Conservation (phyloP, 208 protist species). For the Leishmania braziliensis region DNA sequence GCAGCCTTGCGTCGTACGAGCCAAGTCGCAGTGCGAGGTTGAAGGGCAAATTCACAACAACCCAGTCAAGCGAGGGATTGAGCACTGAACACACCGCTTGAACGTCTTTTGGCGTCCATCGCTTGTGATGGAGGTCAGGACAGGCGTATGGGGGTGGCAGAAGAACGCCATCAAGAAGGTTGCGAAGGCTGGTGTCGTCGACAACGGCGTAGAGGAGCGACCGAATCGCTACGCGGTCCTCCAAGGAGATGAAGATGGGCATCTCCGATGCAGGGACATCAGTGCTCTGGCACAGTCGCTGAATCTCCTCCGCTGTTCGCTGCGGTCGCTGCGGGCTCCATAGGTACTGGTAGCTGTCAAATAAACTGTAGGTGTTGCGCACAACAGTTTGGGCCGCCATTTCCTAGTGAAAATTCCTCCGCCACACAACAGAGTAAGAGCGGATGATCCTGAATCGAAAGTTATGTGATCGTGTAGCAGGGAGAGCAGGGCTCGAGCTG, state of each 20-base stretch:
- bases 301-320: slow-evolving; percentile 33
- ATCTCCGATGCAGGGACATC: background rate
- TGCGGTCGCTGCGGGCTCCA: slow-evolving; percentile 54
- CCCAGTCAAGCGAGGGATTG: slow-evolving; percentile 43
- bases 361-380: slow-evolving; percentile 33
- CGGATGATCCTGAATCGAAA: background rate
- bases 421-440: background rate
- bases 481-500: background rate
- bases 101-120: slow-evolving; percentile 50
- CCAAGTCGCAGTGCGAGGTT: slow-evolving; percentile 60
- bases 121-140: slow-evolving; percentile 31
- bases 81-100: slow-evolving; percentile 42
- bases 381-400: background rate
- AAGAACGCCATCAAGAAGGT: slow-evolving; percentile 69
- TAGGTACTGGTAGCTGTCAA: slow-evolving; percentile 57
- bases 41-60: slow-evolving; percentile 70
- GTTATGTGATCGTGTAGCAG: background rate
- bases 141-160: slow-evolving; percentile 68
- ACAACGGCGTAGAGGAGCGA: slow-evolving; percentile 68
- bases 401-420: background rate
- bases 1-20: slow-evolving; percentile 73
- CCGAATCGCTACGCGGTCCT: slow-evolving; percentile 65
- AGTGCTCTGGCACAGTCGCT: slow-evolving; percentile 9
- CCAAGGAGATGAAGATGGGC: slow-evolving; percentile 39
- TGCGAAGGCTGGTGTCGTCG: slow-evolving; percentile 38